Evolutionary conservation across 225 moss, liverwort and hornwort genomes (phyloP), one percentile per base, ranked within the genome.

Genomic region (Pseudoscleropodium purum): DNA sequence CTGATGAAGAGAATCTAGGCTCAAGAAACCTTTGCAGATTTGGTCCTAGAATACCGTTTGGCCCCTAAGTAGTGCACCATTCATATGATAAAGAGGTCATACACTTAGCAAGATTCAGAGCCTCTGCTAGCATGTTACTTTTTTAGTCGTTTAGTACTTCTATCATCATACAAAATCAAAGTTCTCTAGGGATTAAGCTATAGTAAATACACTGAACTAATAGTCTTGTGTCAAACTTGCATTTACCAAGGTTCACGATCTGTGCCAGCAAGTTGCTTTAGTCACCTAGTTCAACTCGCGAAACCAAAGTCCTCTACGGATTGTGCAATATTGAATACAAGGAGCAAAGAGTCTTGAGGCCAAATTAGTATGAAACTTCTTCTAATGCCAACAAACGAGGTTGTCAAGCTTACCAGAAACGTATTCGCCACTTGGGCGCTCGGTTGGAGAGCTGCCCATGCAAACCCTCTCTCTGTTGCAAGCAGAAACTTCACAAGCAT

Each of bases 381-480:
- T 63, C 10, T 51, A 16, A 77, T 64, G 26, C 39, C 39, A 62
- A 89, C 20, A 76, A 77, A 47, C 20, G 75, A 82, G 75, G 47
- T 37, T 82, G 41, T 68, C 64, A 81, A 88, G 66, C 92, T 91
- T 89, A 93, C 96, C 87, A 92, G 45, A 77, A 96, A 92, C 31
- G 37, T 73, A 20, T 51, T 64, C 21, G 86, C 86, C 64, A 90
- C 90, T 72, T 86, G 64, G 54, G 74, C 16, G 88, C 95, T 89
- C 41, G 72, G 76, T 72, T 83, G 75, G 88, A 80, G 75, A 88
- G 86, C 89, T 90, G 93, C 92, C 93, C 91, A 95, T 29, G 81
- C 79, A n/a, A 86, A 93, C 7, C 95, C 95, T 84, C 54, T 60
- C 81, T 87, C 89, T 39, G 93, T 90, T 77, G 95, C 95, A 63